A percentile compares a stretch with the other conserved stretches of the same genome.
Conservation (phyloP, 2,329 filamentous ascomycete species). For the Pseudohalonectria lignicola region DNA sequence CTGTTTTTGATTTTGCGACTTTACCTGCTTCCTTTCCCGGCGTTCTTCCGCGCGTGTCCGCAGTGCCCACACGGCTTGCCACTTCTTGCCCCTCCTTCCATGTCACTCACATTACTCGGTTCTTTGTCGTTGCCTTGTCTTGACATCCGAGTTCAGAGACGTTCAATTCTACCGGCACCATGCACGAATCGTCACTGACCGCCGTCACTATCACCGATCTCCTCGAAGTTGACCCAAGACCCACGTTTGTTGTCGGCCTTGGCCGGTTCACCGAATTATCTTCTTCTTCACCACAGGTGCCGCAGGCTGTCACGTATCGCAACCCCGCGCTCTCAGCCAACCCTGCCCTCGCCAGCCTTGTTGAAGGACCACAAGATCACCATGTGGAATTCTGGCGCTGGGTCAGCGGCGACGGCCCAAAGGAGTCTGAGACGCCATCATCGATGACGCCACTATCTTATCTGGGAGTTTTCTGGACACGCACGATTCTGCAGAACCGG, state of each 20-base stretch:
- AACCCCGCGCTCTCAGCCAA: constrained; percentile 15
- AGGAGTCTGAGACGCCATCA: not conserved
- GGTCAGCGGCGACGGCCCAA: constrained; percentile 7
- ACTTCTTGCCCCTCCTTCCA: too few species aligned
- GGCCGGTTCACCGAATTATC: constrained; percentile 1
- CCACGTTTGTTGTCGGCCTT: constrained; percentile 19
- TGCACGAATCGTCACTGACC: too few species aligned
- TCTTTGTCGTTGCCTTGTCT: too few species aligned
- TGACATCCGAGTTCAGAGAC: too few species aligned
- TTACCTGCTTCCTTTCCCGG: too few species aligned
- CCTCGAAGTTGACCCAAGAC: constrained; percentile 25
- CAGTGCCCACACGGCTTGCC: too few species aligned
- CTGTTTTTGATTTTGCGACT: too few species aligned
- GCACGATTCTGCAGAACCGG: constrained; percentile 3
- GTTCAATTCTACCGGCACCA: too few species aligned
- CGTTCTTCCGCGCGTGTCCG: too few species aligned
- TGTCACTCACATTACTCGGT: too few species aligned
- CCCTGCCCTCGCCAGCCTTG: constrained; percentile 7
- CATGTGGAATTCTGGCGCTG: constrained; percentile 14
- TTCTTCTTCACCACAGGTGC: not conserved
- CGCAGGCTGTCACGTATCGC: constrained; percentile 11
- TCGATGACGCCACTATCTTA: constrained; percentile 2
- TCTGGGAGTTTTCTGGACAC: constrained; percentile 9
- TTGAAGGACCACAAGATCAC: constrained; percentile 2
- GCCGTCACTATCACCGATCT: constrained; percentile 22